A percentile compares a stretch with the other conserved stretches of the same genome.
Conservation (phyloP, 352 stramenopile species). For the Phytophthora macrochlamydospora region DNA sequence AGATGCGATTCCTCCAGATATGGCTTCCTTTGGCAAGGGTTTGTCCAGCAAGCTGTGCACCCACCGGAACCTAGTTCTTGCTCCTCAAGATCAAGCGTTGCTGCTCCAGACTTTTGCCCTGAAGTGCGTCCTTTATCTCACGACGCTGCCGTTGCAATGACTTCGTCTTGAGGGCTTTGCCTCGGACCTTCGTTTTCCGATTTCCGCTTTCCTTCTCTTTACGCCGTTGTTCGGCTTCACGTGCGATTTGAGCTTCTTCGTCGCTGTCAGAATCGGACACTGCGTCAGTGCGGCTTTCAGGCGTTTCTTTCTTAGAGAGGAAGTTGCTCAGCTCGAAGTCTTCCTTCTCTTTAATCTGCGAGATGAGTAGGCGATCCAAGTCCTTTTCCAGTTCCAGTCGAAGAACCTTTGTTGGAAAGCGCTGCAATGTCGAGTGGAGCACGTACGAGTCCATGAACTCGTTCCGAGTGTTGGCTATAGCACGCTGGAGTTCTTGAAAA, state of each 20-base stretch:
- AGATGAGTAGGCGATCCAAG: slow-evolving; percentile 88
- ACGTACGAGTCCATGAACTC: slow-evolving; percentile 91
- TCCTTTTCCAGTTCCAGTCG: slow-evolving; percentile 91
- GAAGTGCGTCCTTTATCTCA: slow-evolving; percentile 76
- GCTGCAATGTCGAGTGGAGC: slow-evolving; percentile 90
- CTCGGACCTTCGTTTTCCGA: slow-evolving; percentile 47
- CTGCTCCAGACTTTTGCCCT: slow-evolving; percentile 65
- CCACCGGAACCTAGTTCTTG: slow-evolving; percentile 72
- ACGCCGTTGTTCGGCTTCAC: slow-evolving; percentile 45
- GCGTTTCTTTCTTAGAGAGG: slow-evolving; percentile 26
- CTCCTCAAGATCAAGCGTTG: slow-evolving; percentile 65
- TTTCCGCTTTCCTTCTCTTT: slow-evolving; percentile 39
- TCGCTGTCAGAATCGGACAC: slow-evolving; percentile 77
- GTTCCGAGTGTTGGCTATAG: slow-evolving; percentile 80
- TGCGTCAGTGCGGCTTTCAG: slow-evolving; percentile 10
- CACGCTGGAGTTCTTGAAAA: slow-evolving; percentile 89
- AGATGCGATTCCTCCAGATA: slow-evolving; percentile 62
- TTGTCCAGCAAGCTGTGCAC: slow-evolving; percentile 84
- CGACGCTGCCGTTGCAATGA: slow-evolving; percentile 75
- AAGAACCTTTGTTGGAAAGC: slow-evolving; percentile 90
- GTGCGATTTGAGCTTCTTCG: slow-evolving; percentile 68
- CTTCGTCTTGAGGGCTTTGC: slow-evolving; percentile 59
- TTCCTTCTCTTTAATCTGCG: slow-evolving; percentile 84
- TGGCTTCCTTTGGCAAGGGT: slow-evolving; percentile 66
- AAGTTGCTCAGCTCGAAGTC: slow-evolving; percentile 61